These are phyloP conservation scores for Turnera subulata DNA, from an alignment of 345 rosid species.

Conservation along the genomic window DNA sequence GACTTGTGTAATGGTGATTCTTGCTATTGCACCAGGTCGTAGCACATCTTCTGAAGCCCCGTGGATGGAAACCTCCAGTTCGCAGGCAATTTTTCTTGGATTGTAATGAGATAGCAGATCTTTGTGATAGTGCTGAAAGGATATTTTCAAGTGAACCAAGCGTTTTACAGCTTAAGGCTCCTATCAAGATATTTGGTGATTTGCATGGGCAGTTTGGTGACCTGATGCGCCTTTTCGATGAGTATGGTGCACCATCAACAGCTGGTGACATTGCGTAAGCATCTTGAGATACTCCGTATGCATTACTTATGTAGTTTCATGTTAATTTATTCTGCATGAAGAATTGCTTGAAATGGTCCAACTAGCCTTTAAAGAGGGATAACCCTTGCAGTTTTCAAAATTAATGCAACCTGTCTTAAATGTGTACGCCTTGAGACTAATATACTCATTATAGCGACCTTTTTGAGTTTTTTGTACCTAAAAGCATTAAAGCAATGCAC, in stretches of 20 bases:
- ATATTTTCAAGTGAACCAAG: slow-evolving; percentile 83
- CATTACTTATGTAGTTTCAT: neutral
- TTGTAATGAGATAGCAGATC: slow-evolving; percentile 95
- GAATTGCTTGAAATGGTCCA: too few species aligned
- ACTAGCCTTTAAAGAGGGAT: too few species aligned
- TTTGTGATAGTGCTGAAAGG: slow-evolving; percentile 82
- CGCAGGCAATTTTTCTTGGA: slow-evolving; percentile 90
- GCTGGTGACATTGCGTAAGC: slow-evolving; percentile 99
- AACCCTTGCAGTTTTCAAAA: too few species aligned
- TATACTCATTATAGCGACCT: too few species aligned
- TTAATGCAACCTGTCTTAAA: too few species aligned
- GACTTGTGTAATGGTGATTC: neutral
- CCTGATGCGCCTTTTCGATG: slow-evolving; percentile 98
- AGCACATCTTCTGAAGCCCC: slow-evolving; percentile 86
- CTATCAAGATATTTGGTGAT: slow-evolving; percentile 95
- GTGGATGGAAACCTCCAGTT: slow-evolving; percentile 98
- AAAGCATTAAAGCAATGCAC: too few species aligned
- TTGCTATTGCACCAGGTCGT: slow-evolving; percentile 47
- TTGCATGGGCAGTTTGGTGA: slow-evolving; percentile 99
- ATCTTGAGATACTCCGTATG: neutral
- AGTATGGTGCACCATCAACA: slow-evolving; percentile 95
- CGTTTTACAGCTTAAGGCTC: slow-evolving; percentile 84
- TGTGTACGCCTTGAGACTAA: too few species aligned
- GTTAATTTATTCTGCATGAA: neutral
- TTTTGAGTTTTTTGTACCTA: too few species aligned